These are phyloP conservation scores for Hemileccinum impolitum DNA, from an alignment of 768 basidiomycete genomes.

Conservation along the genomic window DNA sequence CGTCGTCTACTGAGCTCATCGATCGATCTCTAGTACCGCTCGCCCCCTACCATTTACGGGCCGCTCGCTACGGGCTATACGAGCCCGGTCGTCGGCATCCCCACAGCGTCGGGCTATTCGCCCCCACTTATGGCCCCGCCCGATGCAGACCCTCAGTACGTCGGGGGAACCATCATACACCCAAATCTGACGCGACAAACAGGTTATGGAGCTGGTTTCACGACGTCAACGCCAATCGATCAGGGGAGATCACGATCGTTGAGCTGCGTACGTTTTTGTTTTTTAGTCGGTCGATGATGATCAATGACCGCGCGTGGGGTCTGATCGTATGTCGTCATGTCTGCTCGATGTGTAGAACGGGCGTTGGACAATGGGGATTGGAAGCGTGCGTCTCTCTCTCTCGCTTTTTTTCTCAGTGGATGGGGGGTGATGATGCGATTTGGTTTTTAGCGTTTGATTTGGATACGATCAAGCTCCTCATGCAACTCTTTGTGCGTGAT, in stretches of 20 bases:
- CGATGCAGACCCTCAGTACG: constrained; percentile 76
- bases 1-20: not conserved
- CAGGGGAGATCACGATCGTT: constrained; percentile 57
- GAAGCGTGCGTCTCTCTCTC: constrained; percentile 52
- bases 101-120: constrained; percentile 13
- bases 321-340: not conserved
- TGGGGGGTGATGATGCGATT: no score
- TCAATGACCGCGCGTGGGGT: not conserved
- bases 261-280: constrained; percentile 59
- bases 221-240: constrained; percentile 66
- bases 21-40: constrained; percentile 4
- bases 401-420: no score
- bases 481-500: constrained; percentile 67
- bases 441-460: constrained; percentile 68
- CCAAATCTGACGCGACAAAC: not conserved
- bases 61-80: constrained; percentile 1
- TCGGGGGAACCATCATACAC: not conserved
- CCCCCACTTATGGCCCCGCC: constrained; percentile 28
- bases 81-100: not conserved
- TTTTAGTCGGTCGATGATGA: not conserved
- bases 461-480: constrained; percentile 82
- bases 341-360: constrained; percentile 39
- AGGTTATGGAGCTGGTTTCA: constrained; percentile 76
- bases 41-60: constrained; percentile 11
- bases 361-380: constrained; percentile 65